phyloP scores from a whole-genome alignment of 2,329 filamentous ascomycete genomes.

The Talaromyces islandicus region DNA sequence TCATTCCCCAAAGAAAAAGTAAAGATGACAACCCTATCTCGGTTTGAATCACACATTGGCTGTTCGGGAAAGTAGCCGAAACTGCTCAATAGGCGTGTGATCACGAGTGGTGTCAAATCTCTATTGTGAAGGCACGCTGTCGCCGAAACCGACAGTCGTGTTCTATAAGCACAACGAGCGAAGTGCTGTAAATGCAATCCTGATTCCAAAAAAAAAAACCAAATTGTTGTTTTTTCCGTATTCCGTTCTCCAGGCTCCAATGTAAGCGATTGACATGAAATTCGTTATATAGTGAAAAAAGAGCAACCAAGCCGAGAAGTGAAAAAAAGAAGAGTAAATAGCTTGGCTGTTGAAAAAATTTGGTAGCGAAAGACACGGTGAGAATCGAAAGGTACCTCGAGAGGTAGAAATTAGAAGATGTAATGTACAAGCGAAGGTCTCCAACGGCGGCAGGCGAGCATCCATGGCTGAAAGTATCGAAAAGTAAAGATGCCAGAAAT shows the following conservation, averaged over 20 bases:
- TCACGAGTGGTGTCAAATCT: background rate
- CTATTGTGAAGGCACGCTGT: background rate
- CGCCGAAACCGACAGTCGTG: background rate
- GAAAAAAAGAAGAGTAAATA: constrained; percentile 14
- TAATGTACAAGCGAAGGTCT: constrained; percentile 35
- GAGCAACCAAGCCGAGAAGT: constrained; percentile 5
- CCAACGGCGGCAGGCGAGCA: constrained; percentile 16
- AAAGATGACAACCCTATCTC: background rate
- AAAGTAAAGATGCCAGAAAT: constrained; percentile 10
- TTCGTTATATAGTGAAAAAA: constrained; percentile 25
- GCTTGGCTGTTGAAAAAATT: constrained; percentile 25
- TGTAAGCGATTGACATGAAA: constrained; percentile 35
- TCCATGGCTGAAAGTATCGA: constrained; percentile 2
- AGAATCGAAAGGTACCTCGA: constrained; percentile 19
- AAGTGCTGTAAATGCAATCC: constrained; percentile 11
- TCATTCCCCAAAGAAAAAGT: background rate
- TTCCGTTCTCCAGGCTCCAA: constrained; percentile 28
- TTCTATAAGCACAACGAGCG: constrained; percentile 34
- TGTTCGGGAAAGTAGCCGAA: constrained; percentile 7
- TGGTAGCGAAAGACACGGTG: constrained; percentile 24
- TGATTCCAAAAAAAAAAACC: constrained; percentile 16
- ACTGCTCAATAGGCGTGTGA: background rate
- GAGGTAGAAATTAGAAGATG: constrained; percentile 12
- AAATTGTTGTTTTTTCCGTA: constrained; percentile 22
- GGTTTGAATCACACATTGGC: background rate